Base-by-base conservation (phyloP, 306 rosid species). In the Oemleria cerasiformis region DNA sequence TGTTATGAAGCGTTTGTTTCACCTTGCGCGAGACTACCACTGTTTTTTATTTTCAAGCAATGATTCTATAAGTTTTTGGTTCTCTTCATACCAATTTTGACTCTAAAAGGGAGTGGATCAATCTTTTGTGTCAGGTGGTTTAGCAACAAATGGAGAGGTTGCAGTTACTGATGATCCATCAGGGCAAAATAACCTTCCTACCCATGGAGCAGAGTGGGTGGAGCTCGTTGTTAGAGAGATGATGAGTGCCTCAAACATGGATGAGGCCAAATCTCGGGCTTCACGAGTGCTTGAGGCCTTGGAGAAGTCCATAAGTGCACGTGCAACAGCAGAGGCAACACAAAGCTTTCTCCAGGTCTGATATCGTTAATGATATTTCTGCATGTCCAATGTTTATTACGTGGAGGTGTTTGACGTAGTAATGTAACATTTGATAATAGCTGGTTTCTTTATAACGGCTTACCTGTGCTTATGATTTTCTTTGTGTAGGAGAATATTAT, bases 231-330 rank as follows among this genome's bases (percentile, higher is more conserved):
- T 92, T 49, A 83, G 81, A 21, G 93, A 92, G 81, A 92, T 92
- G 93, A 84, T 85, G 87, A 83, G 84, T 78, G 86, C 97, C 73
- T 81, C 90, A 15, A 79, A 84, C 78, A 73, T 89, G 81, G 92
- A 92, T 58, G 97, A 92, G 74, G 97, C 97, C 48, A 85, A 82
- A 80, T 66, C 85, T 76, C 90, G 93, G 74, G 90, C 97, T 61
- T 89, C 97, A 42, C 81, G 88, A 73, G 85, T 85, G 70, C 93
- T 92, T 16, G 90, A 83, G 83, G 92, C 77, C 49, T 70, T 92
- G 75, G 96, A 92, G 87, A 89, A 88, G 55, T 86, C 96, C 67
- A 87, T 92, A 73, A 66, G 72, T 67, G 72, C 79, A 6, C 82
- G 88, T 61, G 88, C 87, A 63, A 80, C 84, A 57, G 71, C 88